Percentiles rank a stretch among this genome's conserved stretches.
phyloP scores from a whole-genome alignment of 352 stramenopile species.

The Pythium periplocum region DNA sequence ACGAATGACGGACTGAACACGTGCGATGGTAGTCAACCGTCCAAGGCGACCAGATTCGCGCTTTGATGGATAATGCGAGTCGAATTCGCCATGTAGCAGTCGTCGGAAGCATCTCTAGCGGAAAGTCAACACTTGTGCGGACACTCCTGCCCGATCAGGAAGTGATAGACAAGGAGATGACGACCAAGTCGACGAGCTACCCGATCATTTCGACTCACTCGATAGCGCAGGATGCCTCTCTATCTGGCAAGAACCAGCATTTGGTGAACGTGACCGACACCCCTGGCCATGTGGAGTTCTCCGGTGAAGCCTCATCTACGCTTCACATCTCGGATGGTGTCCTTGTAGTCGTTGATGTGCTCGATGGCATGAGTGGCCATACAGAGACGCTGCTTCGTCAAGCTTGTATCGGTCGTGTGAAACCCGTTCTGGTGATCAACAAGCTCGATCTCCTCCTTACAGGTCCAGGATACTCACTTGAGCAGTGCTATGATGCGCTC shows the following conservation, averaged over 20 bases:
- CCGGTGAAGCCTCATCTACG: constrained; percentile 97
- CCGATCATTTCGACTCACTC: constrained; percentile 94
- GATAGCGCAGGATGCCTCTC: constrained; percentile 42
- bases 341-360: constrained; percentile 98
- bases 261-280: constrained; percentile 99
- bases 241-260: constrained; percentile 97
- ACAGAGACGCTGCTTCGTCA: constrained; percentile 99
- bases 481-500: constrained; percentile 99
- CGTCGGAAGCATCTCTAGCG: constrained; percentile 99
- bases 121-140: constrained; percentile 99
- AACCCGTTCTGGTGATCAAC: constrained; percentile 99
- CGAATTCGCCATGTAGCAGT: constrained; percentile 99
- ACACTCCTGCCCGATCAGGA: constrained; percentile 93
- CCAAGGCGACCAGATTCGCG: constrained; percentile 98
- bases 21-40: constrained; percentile 95
- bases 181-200: constrained; percentile 99
- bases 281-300: constrained; percentile 99
- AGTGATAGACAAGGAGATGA: constrained; percentile 99
- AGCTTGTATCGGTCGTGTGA: constrained; percentile 96
- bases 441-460: constrained; percentile 99
- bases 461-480: constrained; percentile 96
- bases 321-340: constrained; percentile 99
- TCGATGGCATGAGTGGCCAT: constrained; percentile 99
- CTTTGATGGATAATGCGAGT: constrained; percentile 98
- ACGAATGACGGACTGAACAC: not conserved